Conservation (phyloP, 805 yeast species). For the Teunomyces atbi region DNA sequence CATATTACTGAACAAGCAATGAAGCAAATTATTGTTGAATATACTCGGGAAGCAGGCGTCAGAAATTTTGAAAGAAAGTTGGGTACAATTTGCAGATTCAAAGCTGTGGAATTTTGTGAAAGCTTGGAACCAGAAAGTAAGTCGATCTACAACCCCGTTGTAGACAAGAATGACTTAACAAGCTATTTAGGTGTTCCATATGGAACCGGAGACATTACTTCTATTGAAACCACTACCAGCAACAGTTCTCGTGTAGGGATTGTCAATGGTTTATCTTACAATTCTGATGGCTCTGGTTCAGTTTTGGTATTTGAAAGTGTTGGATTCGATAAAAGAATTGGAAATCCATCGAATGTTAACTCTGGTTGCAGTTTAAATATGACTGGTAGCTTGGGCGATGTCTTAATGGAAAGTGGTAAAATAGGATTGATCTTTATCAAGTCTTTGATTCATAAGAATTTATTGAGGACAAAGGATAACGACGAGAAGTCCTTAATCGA, state of each 20-base stretch:
- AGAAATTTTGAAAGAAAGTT: slow-evolving; percentile 73
- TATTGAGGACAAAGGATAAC: slow-evolving; percentile 28
- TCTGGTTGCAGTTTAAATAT: slow-evolving; percentile 46
- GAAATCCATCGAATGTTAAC: slow-evolving; percentile 21
- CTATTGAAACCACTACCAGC: slow-evolving; percentile 32
- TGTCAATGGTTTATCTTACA: slow-evolving; percentile 86
- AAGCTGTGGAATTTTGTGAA: slow-evolving; percentile 68
- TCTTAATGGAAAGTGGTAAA: slow-evolving; percentile 75
- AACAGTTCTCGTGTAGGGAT: slow-evolving; percentile 55
- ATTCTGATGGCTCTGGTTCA: slow-evolving; percentile 83
- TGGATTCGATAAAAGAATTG: slow-evolving; percentile 49
- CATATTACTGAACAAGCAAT: slow-evolving; percentile 52
- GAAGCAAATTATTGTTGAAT: slow-evolving; percentile 59
- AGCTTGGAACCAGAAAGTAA: slow-evolving; percentile 17
- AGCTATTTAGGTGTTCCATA: slow-evolving; percentile 69
- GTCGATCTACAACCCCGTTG: slow-evolving; percentile 33
- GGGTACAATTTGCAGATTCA: slow-evolving; percentile 75
- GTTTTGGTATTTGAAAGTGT: slow-evolving; percentile 77
- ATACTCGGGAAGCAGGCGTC: slow-evolving; percentile 86
- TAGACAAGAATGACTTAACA: slow-evolving; percentile 56
- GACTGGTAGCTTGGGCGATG: slow-evolving; percentile 84
- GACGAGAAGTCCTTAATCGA: slow-evolving; percentile 34
- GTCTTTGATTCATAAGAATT: slow-evolving; percentile 43
- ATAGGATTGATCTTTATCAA: slow-evolving; percentile 75
- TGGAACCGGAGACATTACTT: slow-evolving; percentile 30